Evolutionary conservation across 345 rosid species (phyloP), one percentile per base, ranked within the genome.

Genomic region (Noccaea bulbosa): DNA sequence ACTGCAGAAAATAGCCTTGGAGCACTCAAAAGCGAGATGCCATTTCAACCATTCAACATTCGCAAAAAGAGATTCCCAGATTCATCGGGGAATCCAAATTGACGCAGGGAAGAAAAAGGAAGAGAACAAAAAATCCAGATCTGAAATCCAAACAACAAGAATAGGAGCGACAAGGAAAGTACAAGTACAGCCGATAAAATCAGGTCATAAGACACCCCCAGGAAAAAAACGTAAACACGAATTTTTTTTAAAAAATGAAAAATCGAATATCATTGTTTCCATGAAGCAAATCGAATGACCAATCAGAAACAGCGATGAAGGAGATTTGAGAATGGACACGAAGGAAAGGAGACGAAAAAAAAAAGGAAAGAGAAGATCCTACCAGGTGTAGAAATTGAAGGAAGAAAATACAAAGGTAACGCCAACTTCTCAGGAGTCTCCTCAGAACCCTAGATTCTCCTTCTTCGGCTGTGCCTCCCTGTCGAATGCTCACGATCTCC

Each of bases 401-500:
- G 69, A 45, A 45, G 41, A 15, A 15, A 50, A 16, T 5, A n/a
- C 27, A 51, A 63, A 53, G 20, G 45, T 27, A 67, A 74, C 67
- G 62, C 67, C 20, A 59, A 66, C n/a, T 8, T 49, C 47, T 46
- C 34, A 47, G 10, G 54, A 47, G 32, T 66, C 77, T 66, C 40
- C 44, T 27, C 30, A 27, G 58, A 58, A 59, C 62, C 77, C 77
- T 65, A 73, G 50, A 67, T 44, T 61, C 57, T 67, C 60, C 78
- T 60, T 39, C 69, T 74, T 74, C 59, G 32, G 48, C 24, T 51
- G 70, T 52, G 78, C 73, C 78, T 67, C 68, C 8, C 70, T 64
- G 65, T 3, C 30, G 30, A 27, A 27, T 27, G 49, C 73, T 74
- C 74, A 74, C 78, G 78, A 74, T 67, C 78, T 67, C 73, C 62